Evolutionary conservation across 768 basidiomycete species (phyloP).

Genomic region (Panaeolus papilionaceus): DNA sequence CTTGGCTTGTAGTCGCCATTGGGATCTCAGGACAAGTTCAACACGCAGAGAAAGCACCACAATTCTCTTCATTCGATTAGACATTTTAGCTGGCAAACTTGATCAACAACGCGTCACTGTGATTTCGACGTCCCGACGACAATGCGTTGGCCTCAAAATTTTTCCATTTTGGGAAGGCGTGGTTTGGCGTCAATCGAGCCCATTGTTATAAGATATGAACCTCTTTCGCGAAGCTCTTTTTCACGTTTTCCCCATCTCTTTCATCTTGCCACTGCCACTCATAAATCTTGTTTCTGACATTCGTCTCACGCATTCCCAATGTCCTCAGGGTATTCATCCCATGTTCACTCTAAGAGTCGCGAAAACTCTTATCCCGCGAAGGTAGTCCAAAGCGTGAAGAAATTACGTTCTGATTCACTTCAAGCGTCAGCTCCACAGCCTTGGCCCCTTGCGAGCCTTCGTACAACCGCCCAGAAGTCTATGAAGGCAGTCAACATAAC

Average conservation of each 20-base stretch:
- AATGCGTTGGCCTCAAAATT: not conserved
- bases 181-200: constrained; percentile 7
- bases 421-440: not conserved
- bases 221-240: not conserved
- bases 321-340: not conserved
- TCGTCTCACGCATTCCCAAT: not conserved
- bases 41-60: too few species aligned
- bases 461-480: not conserved
- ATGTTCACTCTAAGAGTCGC: not conserved
- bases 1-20: too few species aligned
- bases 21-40: too few species aligned
- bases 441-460: not conserved
- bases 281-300: not conserved
- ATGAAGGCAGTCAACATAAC: not conserved
- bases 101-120: too few species aligned
- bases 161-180: not conserved
- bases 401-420: not conserved
- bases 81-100: too few species aligned
- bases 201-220: not conserved
- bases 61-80: too few species aligned
- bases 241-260: not conserved
- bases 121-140: too few species aligned
- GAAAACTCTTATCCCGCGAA: not conserved
- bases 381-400: not conserved
- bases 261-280: constrained; percentile 9